Base-by-base conservation (phyloP, 176 grass and related monocot genomes). In the Oryza australiensis region DNA sequence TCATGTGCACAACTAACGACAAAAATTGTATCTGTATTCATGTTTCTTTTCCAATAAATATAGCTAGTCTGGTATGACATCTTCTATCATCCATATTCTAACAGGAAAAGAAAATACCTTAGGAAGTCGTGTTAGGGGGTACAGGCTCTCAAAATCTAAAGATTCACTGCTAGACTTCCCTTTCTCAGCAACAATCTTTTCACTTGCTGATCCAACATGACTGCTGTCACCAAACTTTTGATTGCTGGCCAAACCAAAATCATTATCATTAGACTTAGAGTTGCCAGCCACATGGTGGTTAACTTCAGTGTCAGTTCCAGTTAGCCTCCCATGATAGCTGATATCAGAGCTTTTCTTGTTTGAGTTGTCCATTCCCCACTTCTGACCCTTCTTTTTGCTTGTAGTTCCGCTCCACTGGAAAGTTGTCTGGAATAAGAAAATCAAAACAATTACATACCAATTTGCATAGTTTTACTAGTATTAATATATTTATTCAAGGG, bases 361-460 rank as follows among this genome's bases (percentile, higher is more conserved):
- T 57, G 68, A 72, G 29, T 64, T 85, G 78, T 85, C 28, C 74
- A 80, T 72, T 49, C 92, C 92, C 93, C 96, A 98, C 80, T 95
- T 95, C 83, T 98, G 96, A 45, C 93, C 96, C 89, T 95, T 95
- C 80, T 87, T 91, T 84, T 95, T 95, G 86, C 86, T 98, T 33
- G 82, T 85, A 85, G 89, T 95, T 80, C 85, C 93, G 85, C 81
- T 91, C 96, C 96, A 98, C 1, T 86, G 68, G 38, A 98, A 87
- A 78, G 77, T 88, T 76, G 62, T 87, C 96, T 98, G 46, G 27
- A 91, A 78, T 53, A 62, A 42, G 64, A 13, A 81, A 64, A 20
- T 40, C 0, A 23, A 71, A 43, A 28, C 20, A 76, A 16, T 55
- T 70, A 48, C 7, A 72, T 64, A 63, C 49, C 4, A 23, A 70